Conservation (phyloP, 306 rosid species). For the Dryas drummondii region DNA sequence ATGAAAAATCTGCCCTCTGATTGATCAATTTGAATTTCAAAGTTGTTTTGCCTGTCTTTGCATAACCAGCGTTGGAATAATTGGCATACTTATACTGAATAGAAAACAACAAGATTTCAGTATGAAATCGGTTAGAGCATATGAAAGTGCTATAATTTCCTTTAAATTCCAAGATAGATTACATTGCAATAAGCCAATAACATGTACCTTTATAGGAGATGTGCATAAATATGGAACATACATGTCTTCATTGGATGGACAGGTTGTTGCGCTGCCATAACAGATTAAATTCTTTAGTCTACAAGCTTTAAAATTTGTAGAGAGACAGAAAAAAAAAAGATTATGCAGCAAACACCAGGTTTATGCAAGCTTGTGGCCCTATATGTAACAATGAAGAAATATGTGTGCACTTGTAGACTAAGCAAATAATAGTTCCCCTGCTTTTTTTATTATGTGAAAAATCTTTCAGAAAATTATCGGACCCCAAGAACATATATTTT, state of each 20-base stretch:
- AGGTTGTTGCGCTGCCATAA: slow-evolving; percentile 9
- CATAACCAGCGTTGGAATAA: slow-evolving; percentile 39
- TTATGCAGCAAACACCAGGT: too few relatives aligned
- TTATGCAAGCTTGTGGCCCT: too few relatives aligned
- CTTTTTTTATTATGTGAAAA: too few relatives aligned
- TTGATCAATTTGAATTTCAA: slow-evolving; percentile 62
- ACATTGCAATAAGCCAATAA: not conserved
- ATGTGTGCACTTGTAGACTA: too few relatives aligned
- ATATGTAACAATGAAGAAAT: too few relatives aligned
- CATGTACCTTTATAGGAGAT: slow-evolving; percentile 20
- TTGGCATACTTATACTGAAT: slow-evolving; percentile 57
- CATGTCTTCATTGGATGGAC: slow-evolving; percentile 15
- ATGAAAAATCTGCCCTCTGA: slow-evolving; percentile 83
- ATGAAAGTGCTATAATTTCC: not conserved
- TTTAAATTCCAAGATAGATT: not conserved
- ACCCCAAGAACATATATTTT: too few relatives aligned
- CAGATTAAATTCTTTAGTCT: not conserved
- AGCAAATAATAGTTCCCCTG: too few relatives aligned
- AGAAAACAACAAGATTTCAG: slow-evolving; percentile 18
- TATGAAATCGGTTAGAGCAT: slow-evolving; percentile 3
- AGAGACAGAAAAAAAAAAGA: not conserved
- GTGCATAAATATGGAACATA: slow-evolving; percentile 22
- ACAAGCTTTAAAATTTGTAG: not conserved
- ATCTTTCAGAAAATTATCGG: too few relatives aligned
- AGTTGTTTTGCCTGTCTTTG: slow-evolving; percentile 52